Evolutionary conservation across 2,329 filamentous ascomycete species (phyloP).

Genomic region (Phialophora tarda): DNA sequence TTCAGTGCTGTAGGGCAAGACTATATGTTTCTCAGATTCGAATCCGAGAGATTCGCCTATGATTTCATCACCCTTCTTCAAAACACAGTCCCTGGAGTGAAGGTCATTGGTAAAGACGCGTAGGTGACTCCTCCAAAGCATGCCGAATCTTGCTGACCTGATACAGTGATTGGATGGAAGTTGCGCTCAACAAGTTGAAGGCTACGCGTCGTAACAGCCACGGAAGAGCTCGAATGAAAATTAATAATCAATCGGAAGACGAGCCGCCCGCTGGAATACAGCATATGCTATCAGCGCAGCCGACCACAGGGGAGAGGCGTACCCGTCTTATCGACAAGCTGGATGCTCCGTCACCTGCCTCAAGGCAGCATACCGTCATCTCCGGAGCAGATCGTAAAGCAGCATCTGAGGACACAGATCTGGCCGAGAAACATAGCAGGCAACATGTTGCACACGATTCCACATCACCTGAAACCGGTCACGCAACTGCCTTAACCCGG

Average conservation of each 20-base stretch:
- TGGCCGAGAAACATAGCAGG: neutral
- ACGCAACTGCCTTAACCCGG: neutral
- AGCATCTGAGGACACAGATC: neutral
- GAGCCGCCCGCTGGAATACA: neutral
- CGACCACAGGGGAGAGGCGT: constrained; percentile 16
- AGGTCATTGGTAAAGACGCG: constrained; percentile 1
- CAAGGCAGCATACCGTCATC: constrained; percentile 10
- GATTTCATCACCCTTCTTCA: constrained; percentile 26
- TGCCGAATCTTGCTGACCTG: constrained; percentile 7
- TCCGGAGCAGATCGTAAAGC: constrained; percentile 17
- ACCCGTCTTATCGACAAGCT: constrained; percentile 30
- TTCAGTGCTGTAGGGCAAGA: constrained; percentile 13
- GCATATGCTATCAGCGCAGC: neutral
- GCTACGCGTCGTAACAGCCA: neutral
- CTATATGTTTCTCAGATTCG: constrained; percentile 27
- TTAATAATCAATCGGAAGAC: neutral
- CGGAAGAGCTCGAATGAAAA: neutral
- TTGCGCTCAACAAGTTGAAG: constrained; percentile 5
- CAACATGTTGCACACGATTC: neutral
- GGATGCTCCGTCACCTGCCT: constrained; percentile 23
- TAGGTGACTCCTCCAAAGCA: constrained; percentile 4
- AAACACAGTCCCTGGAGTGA: neutral
- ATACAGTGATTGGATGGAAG: constrained; percentile 29
- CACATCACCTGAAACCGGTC: neutral
- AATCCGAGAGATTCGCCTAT: constrained; percentile 19